Conservation (phyloP, 306 rosid species). For the Astragalus glycyphyllos region DNA sequence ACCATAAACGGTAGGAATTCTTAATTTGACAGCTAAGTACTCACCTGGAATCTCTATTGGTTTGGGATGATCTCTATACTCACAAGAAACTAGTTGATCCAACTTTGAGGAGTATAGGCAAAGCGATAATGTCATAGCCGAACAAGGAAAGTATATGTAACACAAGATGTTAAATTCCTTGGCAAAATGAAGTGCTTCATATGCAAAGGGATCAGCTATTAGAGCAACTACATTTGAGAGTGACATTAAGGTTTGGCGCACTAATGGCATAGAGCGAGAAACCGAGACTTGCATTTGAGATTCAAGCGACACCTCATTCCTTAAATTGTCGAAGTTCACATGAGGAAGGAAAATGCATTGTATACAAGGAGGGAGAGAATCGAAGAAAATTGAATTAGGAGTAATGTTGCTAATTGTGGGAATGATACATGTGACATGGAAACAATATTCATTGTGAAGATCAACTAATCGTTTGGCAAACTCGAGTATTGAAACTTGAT, state of each 20-base stretch:
- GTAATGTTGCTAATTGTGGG: slow-evolving; percentile 32
- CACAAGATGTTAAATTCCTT: slow-evolving; percentile 42
- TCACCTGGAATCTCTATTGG: slow-evolving; percentile 41
- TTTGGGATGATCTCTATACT: slow-evolving; percentile 40
- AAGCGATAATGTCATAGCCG: slow-evolving; percentile 41
- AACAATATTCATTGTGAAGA: slow-evolving; percentile 7
- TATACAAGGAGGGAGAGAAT: slow-evolving; percentile 39
- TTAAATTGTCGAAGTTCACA: slow-evolving; percentile 19
- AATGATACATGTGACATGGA: slow-evolving; percentile 49
- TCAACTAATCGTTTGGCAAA: slow-evolving; percentile 45
- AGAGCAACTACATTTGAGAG: slow-evolving; percentile 31
- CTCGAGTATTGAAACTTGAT: slow-evolving; percentile 47
- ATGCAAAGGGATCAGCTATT: slow-evolving; percentile 39
- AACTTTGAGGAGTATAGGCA: slow-evolving; percentile 35
- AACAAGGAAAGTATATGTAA: slow-evolving; percentile 48
- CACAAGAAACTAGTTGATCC: slow-evolving; percentile 42
- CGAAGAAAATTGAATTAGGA: slow-evolving; percentile 12
- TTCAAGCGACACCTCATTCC: background rate
- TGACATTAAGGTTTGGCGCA: slow-evolving; percentile 31
- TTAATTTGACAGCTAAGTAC: background rate
- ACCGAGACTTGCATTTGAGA: slow-evolving; percentile 27
- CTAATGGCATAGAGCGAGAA: slow-evolving; percentile 37
- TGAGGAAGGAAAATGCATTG: slow-evolving; percentile 50
- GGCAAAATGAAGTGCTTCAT: slow-evolving; percentile 41
- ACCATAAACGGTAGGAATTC: too few species aligned